These are phyloP conservation scores for Zygosaccharomyces kombuchaensis DNA, from an alignment of 805 yeast species.

Conservation along the genomic window DNA sequence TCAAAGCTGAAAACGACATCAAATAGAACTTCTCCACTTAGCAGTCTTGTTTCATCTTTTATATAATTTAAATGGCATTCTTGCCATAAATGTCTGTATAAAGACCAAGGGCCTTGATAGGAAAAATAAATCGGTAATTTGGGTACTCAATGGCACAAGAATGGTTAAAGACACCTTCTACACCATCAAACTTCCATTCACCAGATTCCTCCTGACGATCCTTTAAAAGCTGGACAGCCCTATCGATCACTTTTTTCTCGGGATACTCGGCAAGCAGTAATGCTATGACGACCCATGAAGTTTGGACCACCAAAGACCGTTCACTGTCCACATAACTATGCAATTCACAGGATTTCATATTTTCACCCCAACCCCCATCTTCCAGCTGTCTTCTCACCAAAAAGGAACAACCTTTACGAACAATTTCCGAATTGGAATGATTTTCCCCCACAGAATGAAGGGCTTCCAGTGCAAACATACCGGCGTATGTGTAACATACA, in stretches of 20 bases:
- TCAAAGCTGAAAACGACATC: slow-evolving; percentile 55
- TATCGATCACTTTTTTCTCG: slow-evolving; percentile 51
- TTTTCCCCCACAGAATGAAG: slow-evolving; percentile 60
- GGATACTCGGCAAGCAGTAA: slow-evolving; percentile 80
- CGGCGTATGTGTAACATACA: slow-evolving; percentile 89
- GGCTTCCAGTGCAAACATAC: slow-evolving; percentile 97
- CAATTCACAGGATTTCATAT: slow-evolving; percentile 85
- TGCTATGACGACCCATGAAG: slow-evolving; percentile 89
- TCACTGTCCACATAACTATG: slow-evolving; percentile 65
- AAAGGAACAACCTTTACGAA: slow-evolving; percentile 79
- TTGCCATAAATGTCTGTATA: slow-evolving; percentile 34
- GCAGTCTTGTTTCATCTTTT: background rate
- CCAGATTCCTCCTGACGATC: slow-evolving; percentile 68
- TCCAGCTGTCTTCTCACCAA: slow-evolving; percentile 64
- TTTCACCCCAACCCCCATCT: slow-evolving; percentile 99
- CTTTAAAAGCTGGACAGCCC: slow-evolving; percentile 62
- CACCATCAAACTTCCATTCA: slow-evolving; percentile 77
- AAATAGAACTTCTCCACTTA: slow-evolving; percentile 17
- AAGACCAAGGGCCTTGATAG: slow-evolving; percentile 89
- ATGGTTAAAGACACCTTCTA: slow-evolving; percentile 96
- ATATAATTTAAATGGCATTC: slow-evolving; percentile 9
- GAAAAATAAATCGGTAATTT: slow-evolving; percentile 80
- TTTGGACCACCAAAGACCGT: slow-evolving; percentile 72
- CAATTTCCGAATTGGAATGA: slow-evolving; percentile 59
- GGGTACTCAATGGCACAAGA: slow-evolving; percentile 94